Evolutionary conservation across 2,329 filamentous ascomycete genomes (phyloP), one percentile per base, ranked within the genome.

Genomic region (Fusarium devonianum): DNA sequence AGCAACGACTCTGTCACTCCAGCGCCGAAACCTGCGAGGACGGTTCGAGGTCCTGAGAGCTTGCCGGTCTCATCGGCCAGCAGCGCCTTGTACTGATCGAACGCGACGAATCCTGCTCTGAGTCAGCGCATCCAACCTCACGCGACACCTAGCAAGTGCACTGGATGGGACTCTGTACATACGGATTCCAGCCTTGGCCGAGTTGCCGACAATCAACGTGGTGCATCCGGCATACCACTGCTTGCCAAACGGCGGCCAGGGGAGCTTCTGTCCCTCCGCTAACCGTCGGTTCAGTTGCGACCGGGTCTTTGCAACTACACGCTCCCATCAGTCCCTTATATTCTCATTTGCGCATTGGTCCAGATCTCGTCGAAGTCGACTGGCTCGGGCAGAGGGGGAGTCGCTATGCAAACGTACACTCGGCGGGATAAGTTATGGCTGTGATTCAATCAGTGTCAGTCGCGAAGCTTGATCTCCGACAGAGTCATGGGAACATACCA

Each of bases 221-320:
- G 94, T 97, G 77, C 94, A 99, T 26, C 94, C 94, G 10, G 94
- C 93, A 73, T 99, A 99, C 94, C 94, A 99, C 73, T 96, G 91
- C 64, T 76, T 79, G 37, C 94, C 94, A 67, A 97, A 97, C 9
- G 90, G 90, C 32, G 94, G 94, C 89, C 91, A 97, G 42, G 93
- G 92, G 21, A 97, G 82, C 77, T 96, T 97, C 78, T 95, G 80
- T 35, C 87, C 88, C 45, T 88, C 86, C 37, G 89, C 80, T 66
- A 97, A 79, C 64, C 87, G 85, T 62, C 88, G 85, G 73, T 99
- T 99, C 67, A 99, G 86, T 74, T 97, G 94, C 46, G 90, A 90
- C 63, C 94, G 82, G 43, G 94, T 97, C 78, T 97, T 97, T 66
- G 93, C 93, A 76, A 97, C 87, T 90, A 68, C 48, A 51, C 19